These are phyloP conservation scores for Solanum peruvianum DNA, from an alignment of 257 asterid genomes.

Conservation along the genomic window DNA sequence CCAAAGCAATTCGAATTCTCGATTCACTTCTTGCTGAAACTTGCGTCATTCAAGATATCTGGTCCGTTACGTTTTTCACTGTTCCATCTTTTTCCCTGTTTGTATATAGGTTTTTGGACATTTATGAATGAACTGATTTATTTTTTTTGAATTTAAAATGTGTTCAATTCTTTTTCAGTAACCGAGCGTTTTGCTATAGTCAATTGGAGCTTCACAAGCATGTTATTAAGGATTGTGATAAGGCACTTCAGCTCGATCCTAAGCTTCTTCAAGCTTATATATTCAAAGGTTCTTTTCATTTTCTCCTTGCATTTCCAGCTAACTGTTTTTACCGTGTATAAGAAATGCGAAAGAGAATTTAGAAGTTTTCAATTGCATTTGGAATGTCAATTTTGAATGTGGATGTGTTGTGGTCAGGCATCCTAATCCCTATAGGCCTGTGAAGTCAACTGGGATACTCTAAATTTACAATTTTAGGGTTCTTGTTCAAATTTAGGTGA, in stretches of 20 bases:
- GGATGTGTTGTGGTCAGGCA: not conserved
- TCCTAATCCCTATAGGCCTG: not conserved
- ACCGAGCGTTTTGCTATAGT: slow-evolving; percentile 94
- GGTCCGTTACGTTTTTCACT: slow-evolving; percentile 24
- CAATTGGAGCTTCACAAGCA: slow-evolving; percentile 97
- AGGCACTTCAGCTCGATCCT: slow-evolving; percentile 86
- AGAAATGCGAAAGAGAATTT: not conserved
- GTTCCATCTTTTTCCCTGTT: not conserved
- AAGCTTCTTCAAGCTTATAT: slow-evolving; percentile 67
- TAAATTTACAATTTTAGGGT: not conserved
- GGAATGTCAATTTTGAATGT: not conserved
- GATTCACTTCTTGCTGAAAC: slow-evolving; percentile 65
- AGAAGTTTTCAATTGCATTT: not conserved
- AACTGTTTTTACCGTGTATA: not conserved
- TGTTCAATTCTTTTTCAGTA: slow-evolving; percentile 33
- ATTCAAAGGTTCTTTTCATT: slow-evolving; percentile 55
- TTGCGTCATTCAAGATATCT: slow-evolving; percentile 72
- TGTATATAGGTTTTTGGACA: not conserved
- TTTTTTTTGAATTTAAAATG: slow-evolving; percentile 1
- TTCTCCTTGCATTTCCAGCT: not conserved
- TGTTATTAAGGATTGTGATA: slow-evolving; percentile 81
- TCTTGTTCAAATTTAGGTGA: not conserved
- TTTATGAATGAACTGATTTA: not conserved
- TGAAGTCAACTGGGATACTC: not conserved
- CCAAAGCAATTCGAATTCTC: slow-evolving; percentile 93